A percentile compares a stretch with the other conserved stretches of the same genome.
Evolutionary conservation across 495 filamentous ascomycete species (phyloP).

Genomic region (Penicillium manginii): DNA sequence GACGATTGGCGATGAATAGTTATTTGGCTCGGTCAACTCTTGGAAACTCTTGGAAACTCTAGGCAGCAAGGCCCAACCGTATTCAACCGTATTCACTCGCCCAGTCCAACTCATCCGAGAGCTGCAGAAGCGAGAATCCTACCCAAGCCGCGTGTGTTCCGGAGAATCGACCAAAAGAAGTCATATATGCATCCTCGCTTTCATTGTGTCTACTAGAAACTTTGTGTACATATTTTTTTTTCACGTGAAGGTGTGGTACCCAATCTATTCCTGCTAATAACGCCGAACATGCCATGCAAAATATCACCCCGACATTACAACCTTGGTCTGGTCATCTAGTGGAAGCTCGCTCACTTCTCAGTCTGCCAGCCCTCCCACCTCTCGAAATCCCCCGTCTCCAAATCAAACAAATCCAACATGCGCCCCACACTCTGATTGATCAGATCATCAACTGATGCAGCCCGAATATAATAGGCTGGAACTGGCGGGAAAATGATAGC

Average conservation of each 20-base stretch:
- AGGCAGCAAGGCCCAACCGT: not conserved
- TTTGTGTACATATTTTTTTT: not conserved
- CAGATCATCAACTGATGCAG: constrained; percentile 40
- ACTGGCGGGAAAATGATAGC: constrained; percentile 49
- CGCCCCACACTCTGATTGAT: constrained; percentile 47
- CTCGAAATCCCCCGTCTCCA: constrained; percentile 47
- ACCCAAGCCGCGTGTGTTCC: not conserved
- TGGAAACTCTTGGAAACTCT: not conserved
- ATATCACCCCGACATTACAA: not conserved
- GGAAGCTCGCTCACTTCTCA: constrained; percentile 3
- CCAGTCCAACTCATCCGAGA: not conserved
- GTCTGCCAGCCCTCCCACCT: constrained; percentile 43
- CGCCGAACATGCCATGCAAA: not conserved
- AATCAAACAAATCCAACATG: constrained; percentile 49
- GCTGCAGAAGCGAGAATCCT: not conserved
- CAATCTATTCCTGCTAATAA: not conserved
- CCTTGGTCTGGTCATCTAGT: not conserved
- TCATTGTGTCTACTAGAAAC: constrained; percentile 12
- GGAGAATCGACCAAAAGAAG: not conserved
- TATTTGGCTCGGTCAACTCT: not conserved
- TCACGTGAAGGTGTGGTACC: not conserved
- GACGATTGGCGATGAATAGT: not conserved
- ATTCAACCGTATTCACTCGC: not conserved
- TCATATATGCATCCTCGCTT: constrained; percentile 17
- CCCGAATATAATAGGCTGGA: constrained; percentile 47